phyloP scores from a whole-genome alignment of 2,329 filamentous ascomycete genomes.

The Fusarium coffeatum region DNA sequence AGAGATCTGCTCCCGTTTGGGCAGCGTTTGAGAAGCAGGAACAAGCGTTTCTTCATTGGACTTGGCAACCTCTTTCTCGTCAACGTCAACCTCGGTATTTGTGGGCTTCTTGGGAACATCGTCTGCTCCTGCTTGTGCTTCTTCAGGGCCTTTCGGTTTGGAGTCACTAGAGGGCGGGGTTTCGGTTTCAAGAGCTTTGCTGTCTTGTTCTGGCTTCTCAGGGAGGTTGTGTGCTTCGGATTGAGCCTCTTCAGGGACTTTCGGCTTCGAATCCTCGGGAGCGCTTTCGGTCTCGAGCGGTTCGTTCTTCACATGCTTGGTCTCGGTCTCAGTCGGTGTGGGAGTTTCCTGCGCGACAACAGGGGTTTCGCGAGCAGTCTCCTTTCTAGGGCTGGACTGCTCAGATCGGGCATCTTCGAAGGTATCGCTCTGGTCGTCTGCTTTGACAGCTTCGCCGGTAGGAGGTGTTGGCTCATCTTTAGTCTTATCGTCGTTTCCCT shows the following conservation, averaged over 20 bases:
- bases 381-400: conserved; percentile 44
- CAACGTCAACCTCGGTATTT: conserved; percentile 16
- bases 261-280: conserved; percentile 5
- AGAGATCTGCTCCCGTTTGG: conserved; percentile 60
- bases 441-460: conserved; percentile 19
- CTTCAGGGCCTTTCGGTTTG: conserved; percentile 9
- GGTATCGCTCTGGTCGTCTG: conserved; percentile 55
- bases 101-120: conserved; percentile 10
- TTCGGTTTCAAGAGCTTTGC: not conserved
- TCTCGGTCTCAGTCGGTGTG: conserved; percentile 3
- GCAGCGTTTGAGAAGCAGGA: conserved; percentile 23
- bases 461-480: conserved; percentile 5
- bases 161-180: conserved; percentile 6
- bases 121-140: conserved; percentile 1
- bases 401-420: conserved; percentile 53
- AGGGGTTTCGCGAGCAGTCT: not conserved
- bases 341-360: conserved; percentile 2
- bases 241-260: conserved; percentile 1
- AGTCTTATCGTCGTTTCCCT: conserved; percentile 12
- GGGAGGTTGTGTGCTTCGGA: not conserved
- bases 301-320: conserved; percentile 20
- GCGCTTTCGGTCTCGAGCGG: conserved; percentile 13
- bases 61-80: conserved; percentile 16
- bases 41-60: conserved; percentile 31
- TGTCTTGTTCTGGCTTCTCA: conserved; percentile 14